A percentile compares a stretch with the other conserved stretches of the same genome.
These are phyloP conservation scores for Ophiorrhiza pumila DNA, from an alignment of 257 asterid genomes.

Conservation along the genomic window DNA sequence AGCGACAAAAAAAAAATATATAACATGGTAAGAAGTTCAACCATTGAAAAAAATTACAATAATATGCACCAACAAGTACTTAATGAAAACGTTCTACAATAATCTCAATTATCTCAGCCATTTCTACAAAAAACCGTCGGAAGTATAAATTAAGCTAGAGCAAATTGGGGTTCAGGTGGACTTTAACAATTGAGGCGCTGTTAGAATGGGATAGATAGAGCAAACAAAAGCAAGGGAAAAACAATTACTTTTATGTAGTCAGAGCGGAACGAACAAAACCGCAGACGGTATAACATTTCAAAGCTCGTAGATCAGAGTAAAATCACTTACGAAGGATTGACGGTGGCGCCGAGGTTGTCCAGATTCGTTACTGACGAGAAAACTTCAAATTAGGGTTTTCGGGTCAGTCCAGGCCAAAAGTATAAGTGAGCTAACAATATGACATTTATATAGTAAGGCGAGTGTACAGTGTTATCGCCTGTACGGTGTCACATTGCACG, in stretches of 20 bases:
- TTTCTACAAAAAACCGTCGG: neutral
- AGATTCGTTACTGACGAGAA: neutral
- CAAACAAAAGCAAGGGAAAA: neutral
- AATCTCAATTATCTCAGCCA: neutral
- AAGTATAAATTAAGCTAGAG: neutral
- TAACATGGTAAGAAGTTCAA: neutral
- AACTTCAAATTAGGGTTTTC: conserved; percentile 22
- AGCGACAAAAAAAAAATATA: neutral
- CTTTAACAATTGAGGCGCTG: neutral
- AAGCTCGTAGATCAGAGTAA: neutral
- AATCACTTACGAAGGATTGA: conserved; percentile 9
- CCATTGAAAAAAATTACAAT: neutral
- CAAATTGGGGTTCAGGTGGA: neutral
- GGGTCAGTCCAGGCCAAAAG: neutral
- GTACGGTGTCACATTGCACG: neutral
- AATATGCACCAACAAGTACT: too few relatives aligned
- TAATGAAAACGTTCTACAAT: neutral
- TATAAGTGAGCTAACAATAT: neutral
- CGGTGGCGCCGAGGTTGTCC: conserved; percentile 16
- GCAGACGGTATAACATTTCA: neutral
- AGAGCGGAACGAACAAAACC: neutral
- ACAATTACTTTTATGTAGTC: too few relatives aligned
- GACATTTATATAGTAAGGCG: neutral
- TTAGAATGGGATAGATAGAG: too few relatives aligned
- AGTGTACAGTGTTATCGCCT: neutral